Evolutionary conservation across 202 grass and related monocot species (phyloP), one percentile per base, ranked within the genome.

Genomic region (Sporobolus alterniflorus): DNA sequence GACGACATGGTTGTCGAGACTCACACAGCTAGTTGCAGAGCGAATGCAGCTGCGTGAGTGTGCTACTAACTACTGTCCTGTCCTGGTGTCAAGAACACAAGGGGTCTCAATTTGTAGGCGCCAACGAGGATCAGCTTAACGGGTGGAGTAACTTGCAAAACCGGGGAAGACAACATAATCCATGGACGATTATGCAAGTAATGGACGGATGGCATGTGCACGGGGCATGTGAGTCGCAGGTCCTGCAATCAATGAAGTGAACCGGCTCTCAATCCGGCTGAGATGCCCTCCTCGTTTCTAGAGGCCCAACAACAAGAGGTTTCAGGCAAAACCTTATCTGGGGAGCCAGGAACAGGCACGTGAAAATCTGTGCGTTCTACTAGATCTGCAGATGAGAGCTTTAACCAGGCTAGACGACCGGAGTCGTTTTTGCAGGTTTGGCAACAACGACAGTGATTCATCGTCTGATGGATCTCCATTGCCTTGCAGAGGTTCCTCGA

Each of bases 161-260:
- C 56, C 5, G 9, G 43, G 68, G n/a, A 50, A 69, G 16, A 60
- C 28, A 60, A 14, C n/a, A n/a, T 60, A 6, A n/a, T 50, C 18
- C 52, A 55, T 24, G 17, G 20, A 9, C 21, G 5, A 18, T 10
- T 21, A 42, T 22, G 65, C 11, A 18, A 6, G 6, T 63, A 9
- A 7, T 30, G 26, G n/a, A 59, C 11, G n/a, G 6, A 30, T 28
- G 40, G 33, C 67, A 60, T 67, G 28, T 51, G 80, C 68, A 33
- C 7, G 51, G 64, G 32, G 43, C 76, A 79, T 79, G 80, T 50
- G 67, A 47, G 26, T 25, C 31, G 15, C 73, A 82, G 78, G 41
- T 59, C 22, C 29, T 51, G 54, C 69, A 44, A 52, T 90, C 49
- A 54, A 86, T 62, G 67, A 62, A 90, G 67, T 86, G 67, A 42